phyloP scores from a whole-genome alignment of 495 filamentous ascomycete species.

The Talaromyces borbonicus region DNA sequence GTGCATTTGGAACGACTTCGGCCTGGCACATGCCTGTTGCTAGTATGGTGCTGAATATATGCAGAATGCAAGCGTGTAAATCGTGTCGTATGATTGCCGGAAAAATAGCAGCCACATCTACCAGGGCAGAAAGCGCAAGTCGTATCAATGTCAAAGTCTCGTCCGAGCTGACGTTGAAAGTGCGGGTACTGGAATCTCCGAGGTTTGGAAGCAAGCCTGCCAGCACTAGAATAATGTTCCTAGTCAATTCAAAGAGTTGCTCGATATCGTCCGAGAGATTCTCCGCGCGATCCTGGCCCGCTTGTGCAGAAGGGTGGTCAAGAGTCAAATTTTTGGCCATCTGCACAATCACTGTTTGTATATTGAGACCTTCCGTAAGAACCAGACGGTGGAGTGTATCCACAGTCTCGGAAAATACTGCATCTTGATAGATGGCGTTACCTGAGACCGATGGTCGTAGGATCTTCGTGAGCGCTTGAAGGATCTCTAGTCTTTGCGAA shows the following conservation, averaged over 20 bases:
- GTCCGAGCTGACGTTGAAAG: conserved; percentile 49
- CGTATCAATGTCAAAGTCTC: conserved; percentile 76
- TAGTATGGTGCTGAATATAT: conserved; percentile 91
- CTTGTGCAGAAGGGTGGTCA: conserved; percentile 79
- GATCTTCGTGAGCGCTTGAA: conserved; percentile 90
- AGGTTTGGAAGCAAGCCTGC: conserved; percentile 81
- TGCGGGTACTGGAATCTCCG: conserved; percentile 59
- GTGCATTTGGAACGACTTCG: conserved; percentile 77
- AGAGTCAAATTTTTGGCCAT: conserved; percentile 84
- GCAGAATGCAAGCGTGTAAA: conserved; percentile 90
- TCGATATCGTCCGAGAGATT: conserved; percentile 94
- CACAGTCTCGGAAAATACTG: conserved; percentile 95
- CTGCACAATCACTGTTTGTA: conserved; percentile 88
- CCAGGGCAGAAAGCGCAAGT: conserved; percentile 72
- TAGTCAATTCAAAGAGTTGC: conserved; percentile 91
- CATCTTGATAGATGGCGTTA: conserved; percentile 90
- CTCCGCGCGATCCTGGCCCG: conserved; percentile 52
- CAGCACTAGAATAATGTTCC: conserved; percentile 89
- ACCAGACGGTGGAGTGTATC: conserved; percentile 89
- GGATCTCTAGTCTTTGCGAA: conserved; percentile 78
- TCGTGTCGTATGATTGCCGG: conserved; percentile 94
- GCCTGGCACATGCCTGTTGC: conserved; percentile 78
- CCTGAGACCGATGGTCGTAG: conserved; percentile 90
- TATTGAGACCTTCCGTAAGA: conserved; percentile 75
- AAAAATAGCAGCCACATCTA: conserved; percentile 90